Base-by-base conservation (phyloP, 2,329 filamentous ascomycete genomes). In the Nothophaeocryptopus gaeumannii region DNA sequence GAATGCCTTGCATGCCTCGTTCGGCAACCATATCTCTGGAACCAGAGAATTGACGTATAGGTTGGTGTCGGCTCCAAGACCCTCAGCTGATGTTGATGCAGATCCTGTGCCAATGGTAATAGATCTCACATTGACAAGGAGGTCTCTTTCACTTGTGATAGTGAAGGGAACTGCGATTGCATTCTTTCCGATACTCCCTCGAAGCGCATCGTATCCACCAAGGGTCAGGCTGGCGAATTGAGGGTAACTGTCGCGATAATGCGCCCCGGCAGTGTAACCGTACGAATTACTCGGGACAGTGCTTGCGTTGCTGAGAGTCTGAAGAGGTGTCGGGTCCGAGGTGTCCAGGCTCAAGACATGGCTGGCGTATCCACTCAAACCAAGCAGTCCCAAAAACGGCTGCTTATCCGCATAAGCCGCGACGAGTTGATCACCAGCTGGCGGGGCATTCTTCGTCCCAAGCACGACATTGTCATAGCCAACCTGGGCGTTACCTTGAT, bases 191-290 rank as follows among this genome's bases (percentile, higher is more conserved):
- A 46, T 14, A 50, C 47, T 14, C 50, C 60, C 34, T 8, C 71
- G 66, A 1, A 64, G 65, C 20, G 62, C 57, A 50, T 74, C 72
- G 49, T 70, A 74, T 2, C 72, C 72, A 8, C 72, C 72, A 3
- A 75, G 49, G 1, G 69, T 64, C 29, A 53, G 13, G 13, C 39
- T 41, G 7, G 3, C 39, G 7, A 8, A 30, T 30, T 29, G 39
- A 7, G 7, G 20, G 4, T 26, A 16, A 4, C 5, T 5, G 41
- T 33, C 20, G 20, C 20, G 20, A 3, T 7, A 26, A 26, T 26
- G 20, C 8, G 70, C 64, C 15, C 71, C 71, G 8, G 72, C 72
- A 4, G 67, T 71, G 50, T 73, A 74, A 2, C 62, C 68, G 62
- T 62, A 73, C 0, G 64, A 70, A 3, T 61, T 47, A 43, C 69